Evolutionary conservation across 192 early-diverging fungal species (phyloP).

Genomic region (Coemansia javaensis): DNA sequence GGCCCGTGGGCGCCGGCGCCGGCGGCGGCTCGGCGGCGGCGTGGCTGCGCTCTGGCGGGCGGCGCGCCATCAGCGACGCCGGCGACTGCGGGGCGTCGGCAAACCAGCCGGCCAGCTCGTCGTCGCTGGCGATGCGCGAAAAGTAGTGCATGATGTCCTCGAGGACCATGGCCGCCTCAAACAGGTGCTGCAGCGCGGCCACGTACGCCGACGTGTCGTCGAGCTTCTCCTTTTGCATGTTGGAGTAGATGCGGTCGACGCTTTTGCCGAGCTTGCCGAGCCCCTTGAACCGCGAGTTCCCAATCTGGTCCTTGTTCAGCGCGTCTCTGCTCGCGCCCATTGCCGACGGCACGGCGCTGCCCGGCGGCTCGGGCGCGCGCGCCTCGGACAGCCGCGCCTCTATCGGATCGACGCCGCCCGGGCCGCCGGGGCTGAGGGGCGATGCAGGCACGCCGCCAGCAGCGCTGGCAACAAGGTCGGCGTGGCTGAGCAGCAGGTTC

Average conservation of each 20-base stretch:
- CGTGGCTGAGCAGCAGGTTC: conserved; percentile 31
- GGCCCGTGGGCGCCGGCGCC: conserved; percentile 4
- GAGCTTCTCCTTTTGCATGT: conserved; percentile 50
- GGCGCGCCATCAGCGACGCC: conserved; percentile 22
- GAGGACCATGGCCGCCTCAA: conserved; percentile 37
- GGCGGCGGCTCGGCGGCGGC: not conserved
- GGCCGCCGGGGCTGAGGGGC: conserved; percentile 34
- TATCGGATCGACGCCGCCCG: no score
- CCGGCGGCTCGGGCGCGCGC: conserved; percentile 24
- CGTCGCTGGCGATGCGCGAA: conserved; percentile 43
- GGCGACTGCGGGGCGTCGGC: conserved; percentile 42
- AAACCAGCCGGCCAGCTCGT: conserved; percentile 46
- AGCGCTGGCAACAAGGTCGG: conserved; percentile 18
- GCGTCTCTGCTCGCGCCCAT: conserved; percentile 23
- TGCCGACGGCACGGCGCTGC: conserved; percentile 9
- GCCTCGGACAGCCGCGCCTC: conserved; percentile 16
- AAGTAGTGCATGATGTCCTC: conserved; percentile 42
- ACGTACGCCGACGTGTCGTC: conserved; percentile 44
- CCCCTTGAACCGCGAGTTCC: conserved; percentile 44
- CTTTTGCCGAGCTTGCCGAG: conserved; percentile 50
- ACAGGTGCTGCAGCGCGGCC: conserved; percentile 41
- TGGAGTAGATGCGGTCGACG: conserved; percentile 50
- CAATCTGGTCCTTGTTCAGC: conserved; percentile 44
- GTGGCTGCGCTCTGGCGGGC: conserved; percentile 12
- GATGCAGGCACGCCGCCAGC: conserved; percentile 25